These are phyloP conservation scores for Populus euphratica DNA, from an alignment of 345 rosid genomes.

Conservation along the genomic window DNA sequence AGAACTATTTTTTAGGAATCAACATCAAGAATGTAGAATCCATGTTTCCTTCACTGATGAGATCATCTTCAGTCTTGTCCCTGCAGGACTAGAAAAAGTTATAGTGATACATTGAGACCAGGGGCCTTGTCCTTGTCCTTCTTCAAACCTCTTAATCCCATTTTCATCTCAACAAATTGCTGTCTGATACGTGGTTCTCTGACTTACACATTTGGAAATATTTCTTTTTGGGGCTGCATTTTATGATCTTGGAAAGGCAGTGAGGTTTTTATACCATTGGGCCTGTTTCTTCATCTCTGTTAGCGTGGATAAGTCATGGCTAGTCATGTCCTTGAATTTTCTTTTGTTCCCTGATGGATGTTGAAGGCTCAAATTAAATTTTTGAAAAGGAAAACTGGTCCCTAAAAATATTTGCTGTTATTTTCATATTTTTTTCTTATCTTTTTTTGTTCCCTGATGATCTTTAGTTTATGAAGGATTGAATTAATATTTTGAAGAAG, in stretches of 20 bases:
- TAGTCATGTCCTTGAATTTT: background rate
- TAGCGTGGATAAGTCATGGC: background rate
- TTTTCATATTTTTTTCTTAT: background rate
- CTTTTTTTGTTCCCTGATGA: background rate
- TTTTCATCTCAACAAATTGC: background rate
- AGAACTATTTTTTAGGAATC: background rate
- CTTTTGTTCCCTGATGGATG: background rate
- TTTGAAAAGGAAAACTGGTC: background rate
- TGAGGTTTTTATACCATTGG: background rate
- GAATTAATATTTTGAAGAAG: too few relatives aligned
- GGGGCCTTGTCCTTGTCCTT: background rate
- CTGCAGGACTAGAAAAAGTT: background rate
- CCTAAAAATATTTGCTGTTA: background rate
- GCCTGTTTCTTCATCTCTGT: background rate
- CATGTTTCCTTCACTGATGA: background rate
- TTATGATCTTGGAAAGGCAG: background rate
- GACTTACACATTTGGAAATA: background rate
- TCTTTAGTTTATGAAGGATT: background rate
- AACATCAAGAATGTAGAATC: background rate
- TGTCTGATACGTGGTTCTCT: background rate
- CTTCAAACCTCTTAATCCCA: background rate
- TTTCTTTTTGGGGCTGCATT: background rate
- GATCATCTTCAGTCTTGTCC: background rate
- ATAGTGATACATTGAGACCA: background rate
- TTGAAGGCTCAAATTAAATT: background rate